These are phyloP conservation scores for Penicillium steckii DNA, from an alignment of 495 filamentous ascomycete genomes.

Conservation along the genomic window DNA sequence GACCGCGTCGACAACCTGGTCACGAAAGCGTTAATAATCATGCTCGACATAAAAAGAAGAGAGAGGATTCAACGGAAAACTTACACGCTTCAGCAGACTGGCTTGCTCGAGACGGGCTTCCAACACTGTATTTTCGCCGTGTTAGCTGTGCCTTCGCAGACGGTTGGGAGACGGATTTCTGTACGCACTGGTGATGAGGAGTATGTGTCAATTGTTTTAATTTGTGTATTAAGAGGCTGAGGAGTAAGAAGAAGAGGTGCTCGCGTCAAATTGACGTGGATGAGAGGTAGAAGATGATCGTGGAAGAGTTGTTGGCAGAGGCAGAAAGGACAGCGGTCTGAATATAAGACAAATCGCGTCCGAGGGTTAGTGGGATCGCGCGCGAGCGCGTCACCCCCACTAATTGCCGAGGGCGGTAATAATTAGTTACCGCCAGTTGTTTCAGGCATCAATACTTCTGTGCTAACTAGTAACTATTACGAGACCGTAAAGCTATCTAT, in stretches of 20 bases:
- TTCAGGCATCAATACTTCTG: conserved; percentile 20
- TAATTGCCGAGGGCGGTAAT: no score
- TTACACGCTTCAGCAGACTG: conserved; percentile 89
- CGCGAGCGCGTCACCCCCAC: conserved; percentile 31
- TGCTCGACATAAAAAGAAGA: not conserved
- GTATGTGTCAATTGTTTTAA: conserved; percentile 9
- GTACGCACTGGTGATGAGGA: conserved; percentile 38
- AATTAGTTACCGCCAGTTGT: no score
- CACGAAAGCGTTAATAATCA: conserved; percentile 12
- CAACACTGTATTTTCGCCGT: conserved; percentile 65
- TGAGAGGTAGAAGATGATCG: not conserved
- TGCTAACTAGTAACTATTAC: no score
- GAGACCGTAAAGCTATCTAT: no score
- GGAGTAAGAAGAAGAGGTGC: conserved; percentile 1
- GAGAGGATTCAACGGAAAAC: conserved; percentile 10
- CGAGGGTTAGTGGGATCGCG: conserved; percentile 36
- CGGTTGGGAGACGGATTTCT: conserved; percentile 6
- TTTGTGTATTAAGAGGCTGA: not conserved
- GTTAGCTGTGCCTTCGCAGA: conserved; percentile 19
- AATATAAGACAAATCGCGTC: conserved; percentile 37
- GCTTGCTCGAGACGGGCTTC: conserved; percentile 97
- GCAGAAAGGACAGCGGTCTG: conserved; percentile 20
- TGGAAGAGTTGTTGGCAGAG: conserved; percentile 20
- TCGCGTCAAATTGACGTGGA: conserved; percentile 6
- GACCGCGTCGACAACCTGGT: conserved; percentile 96